Conservation (phyloP, 2,329 filamentous ascomycete genomes). For the Fusarium sp. region DNA sequence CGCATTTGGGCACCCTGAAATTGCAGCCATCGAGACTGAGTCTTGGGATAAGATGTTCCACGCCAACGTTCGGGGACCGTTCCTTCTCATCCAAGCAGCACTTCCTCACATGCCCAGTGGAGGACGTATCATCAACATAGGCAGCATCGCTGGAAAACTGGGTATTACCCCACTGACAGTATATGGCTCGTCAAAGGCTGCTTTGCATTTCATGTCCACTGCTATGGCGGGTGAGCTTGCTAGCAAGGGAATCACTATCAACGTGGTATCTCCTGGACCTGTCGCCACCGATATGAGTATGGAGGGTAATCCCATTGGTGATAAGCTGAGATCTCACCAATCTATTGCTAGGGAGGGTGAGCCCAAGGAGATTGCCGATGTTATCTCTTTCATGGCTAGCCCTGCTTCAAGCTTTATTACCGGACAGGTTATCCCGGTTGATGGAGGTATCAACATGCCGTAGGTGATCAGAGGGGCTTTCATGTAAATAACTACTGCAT, state of each 20-base stretch:
- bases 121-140: slow-evolving; percentile 51
- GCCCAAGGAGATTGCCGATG: background rate
- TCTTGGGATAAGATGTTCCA: slow-evolving; percentile 11
- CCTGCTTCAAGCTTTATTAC: slow-evolving; percentile 18
- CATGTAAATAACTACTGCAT: fast-evolving
- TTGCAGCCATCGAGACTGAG: background rate
- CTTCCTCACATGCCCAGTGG: slow-evolving; percentile 46
- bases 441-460: slow-evolving; percentile 15
- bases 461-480: background rate
- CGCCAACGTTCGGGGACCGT: slow-evolving; percentile 38
- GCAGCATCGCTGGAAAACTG: slow-evolving; percentile 48
- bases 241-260: slow-evolving; percentile 12
- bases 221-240: slow-evolving; percentile 12
- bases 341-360: slow-evolving; percentile 11
- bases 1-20: slow-evolving; percentile 30
- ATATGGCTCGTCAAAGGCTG: slow-evolving; percentile 52
- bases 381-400: slow-evolving; percentile 5
- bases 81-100: slow-evolving; percentile 50
- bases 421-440: slow-evolving; percentile 14
- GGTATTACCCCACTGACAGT: slow-evolving; percentile 47
- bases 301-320: slow-evolving; percentile 6
- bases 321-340: background rate
- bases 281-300: slow-evolving; percentile 13
- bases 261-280: slow-evolving; percentile 6
- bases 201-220: slow-evolving; percentile 15